Conservation (phyloP, 2,329 filamentous ascomycete genomes). For the Fusarium sp. region DNA sequence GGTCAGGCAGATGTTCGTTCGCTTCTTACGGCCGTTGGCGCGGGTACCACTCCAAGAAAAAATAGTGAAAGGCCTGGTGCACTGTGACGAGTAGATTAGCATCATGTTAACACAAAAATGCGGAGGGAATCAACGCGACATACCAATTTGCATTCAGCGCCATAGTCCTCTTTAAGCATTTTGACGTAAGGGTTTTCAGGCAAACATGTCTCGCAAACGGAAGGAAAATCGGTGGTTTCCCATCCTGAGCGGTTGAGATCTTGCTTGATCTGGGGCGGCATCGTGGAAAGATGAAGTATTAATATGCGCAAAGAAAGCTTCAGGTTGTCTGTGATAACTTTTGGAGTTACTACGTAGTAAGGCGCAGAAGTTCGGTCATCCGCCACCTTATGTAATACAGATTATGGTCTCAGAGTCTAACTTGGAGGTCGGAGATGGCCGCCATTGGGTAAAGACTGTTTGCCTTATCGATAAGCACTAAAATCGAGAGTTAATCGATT, state of each 20-base stretch:
- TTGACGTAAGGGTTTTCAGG: constrained; percentile 98
- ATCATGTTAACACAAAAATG: constrained; percentile 6
- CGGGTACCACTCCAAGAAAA: constrained; percentile 96
- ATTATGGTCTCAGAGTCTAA: constrained; percentile 23
- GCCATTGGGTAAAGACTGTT: constrained; percentile 28
- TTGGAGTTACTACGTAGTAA: constrained; percentile 37
- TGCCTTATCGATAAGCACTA: constrained; percentile 49
- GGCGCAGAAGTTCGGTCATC: constrained; percentile 46
- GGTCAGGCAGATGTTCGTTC: constrained; percentile 95
- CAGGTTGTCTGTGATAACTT: constrained; percentile 40
- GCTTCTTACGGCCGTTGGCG: constrained; percentile 87
- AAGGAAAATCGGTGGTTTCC: constrained; percentile 93
- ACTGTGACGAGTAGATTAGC: constrained; percentile 57
- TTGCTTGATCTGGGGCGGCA: constrained; percentile 95
- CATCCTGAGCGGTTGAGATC: constrained; percentile 95
- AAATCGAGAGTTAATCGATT: constrained; percentile 6
- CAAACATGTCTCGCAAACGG: constrained; percentile 91
- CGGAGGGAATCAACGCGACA: constrained; percentile 22
- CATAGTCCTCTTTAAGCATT: constrained; percentile 98
- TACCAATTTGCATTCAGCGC: constrained; percentile 82
- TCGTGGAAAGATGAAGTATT: constrained; percentile 54
- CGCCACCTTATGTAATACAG: constrained; percentile 48
- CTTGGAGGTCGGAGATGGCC: constrained; percentile 28
- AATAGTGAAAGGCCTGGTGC: constrained; percentile 94
- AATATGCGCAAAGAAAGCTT: constrained; percentile 31